Percentiles rank a stretch among this genome's conserved stretches.
Evolutionary conservation across 2,329 filamentous ascomycete genomes (phyloP).

Genomic region (Coleophoma eucalyptorum): DNA sequence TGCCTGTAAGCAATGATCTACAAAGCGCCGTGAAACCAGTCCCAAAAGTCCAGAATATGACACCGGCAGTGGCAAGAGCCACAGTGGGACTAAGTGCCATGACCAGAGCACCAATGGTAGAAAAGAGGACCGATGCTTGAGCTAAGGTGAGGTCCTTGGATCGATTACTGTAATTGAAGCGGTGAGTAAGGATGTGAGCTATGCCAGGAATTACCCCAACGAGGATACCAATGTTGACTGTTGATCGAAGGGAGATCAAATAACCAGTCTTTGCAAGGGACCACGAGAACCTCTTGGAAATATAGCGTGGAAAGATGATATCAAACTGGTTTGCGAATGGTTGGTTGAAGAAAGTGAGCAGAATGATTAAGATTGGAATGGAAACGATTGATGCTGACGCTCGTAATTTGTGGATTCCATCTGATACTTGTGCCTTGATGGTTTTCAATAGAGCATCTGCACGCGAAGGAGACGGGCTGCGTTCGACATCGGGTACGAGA

Average conservation of each 20-base stretch:
- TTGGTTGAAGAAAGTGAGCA: constrained; percentile 19
- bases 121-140: constrained; percentile 13
- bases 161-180: constrained; percentile 10
- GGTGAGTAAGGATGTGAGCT: constrained; percentile 14
- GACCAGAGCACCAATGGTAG: constrained; percentile 13
- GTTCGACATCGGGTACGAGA: constrained; percentile 3
- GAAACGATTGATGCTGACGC: constrained; percentile 20
- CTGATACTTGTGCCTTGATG: constrained; percentile 8
- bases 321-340: constrained; percentile 12
- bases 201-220: constrained; percentile 17
- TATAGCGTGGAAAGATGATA: constrained; percentile 19
- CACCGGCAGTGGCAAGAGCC: constrained; percentile 13
- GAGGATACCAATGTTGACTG: constrained; percentile 20
- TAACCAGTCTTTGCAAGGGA: constrained; percentile 16
- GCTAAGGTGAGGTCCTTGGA: constrained; percentile 22
- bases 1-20: constrained; percentile 17
- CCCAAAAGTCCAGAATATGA: constrained; percentile 21
- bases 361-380: constrained; percentile 22
- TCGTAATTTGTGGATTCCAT: constrained; percentile 11
- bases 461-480: neutral
- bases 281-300: constrained; percentile 22
- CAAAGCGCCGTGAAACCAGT: constrained; percentile 15
- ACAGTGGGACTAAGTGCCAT: constrained; percentile 18
- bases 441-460: neutral
- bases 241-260: constrained; percentile 22